A percentile compares a stretch with the other conserved stretches of the same genome.
Conservation (phyloP, 495 filamentous ascomycete genomes). For the Elasticomyces elasticus region DNA sequence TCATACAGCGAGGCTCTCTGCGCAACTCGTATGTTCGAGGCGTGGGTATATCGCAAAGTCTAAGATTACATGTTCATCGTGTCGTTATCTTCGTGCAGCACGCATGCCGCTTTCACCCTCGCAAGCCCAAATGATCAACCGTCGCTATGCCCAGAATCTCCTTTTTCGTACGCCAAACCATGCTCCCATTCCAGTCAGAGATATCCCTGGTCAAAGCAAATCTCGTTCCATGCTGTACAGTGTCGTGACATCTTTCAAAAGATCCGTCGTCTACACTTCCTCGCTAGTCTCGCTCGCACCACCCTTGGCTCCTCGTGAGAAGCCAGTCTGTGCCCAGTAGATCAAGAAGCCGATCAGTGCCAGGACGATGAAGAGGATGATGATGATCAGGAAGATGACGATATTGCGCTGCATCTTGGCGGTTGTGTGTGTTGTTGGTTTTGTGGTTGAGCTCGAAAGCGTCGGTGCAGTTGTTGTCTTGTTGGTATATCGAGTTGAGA, state of each 20-base stretch:
- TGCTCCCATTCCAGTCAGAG: neutral
- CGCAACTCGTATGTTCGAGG: neutral
- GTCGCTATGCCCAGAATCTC: constrained; percentile 2
- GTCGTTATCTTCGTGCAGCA: neutral
- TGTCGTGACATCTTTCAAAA: no score
- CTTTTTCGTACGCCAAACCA: neutral
- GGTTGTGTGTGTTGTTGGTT: constrained; percentile 3
- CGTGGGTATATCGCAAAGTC: constrained; percentile 1
- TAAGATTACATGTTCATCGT: constrained; percentile 3
- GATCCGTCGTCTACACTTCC: constrained; percentile 8
- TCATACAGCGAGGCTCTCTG: neutral
- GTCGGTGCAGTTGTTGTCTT: neutral
- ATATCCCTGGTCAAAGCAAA: neutral
- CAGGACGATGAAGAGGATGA: constrained; percentile 37
- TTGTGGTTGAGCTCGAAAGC: constrained; percentile 10
- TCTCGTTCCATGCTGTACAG: neutral
- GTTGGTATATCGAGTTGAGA: neutral
- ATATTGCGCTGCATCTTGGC: constrained; percentile 36
- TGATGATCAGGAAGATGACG: constrained; percentile 38
- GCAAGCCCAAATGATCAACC: neutral
- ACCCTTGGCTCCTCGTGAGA: constrained; percentile 7
- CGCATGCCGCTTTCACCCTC: neutral
- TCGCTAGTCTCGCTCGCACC: constrained; percentile 10
- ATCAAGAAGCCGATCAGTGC: constrained; percentile 33
- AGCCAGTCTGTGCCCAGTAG: constrained; percentile 31